phyloP scores from a whole-genome alignment of 129 eudicot species.

The Apium graveolens region DNA sequence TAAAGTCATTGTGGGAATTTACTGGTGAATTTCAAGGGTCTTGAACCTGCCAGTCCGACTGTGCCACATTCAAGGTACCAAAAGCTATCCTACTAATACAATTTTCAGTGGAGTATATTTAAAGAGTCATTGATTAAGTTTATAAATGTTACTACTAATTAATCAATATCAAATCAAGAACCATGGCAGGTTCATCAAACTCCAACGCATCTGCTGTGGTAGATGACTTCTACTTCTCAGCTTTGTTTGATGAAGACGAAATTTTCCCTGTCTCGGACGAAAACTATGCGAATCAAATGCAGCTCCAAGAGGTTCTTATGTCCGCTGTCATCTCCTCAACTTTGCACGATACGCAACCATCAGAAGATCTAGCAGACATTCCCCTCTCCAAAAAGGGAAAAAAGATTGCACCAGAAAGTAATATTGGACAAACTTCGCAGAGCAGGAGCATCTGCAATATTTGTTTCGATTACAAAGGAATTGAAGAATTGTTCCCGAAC shows the following conservation, averaged over 20 bases:
- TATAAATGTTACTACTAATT: too few species aligned
- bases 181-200: background rate
- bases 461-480: background rate
- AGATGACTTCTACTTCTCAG: constrained; percentile 5
- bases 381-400: background rate
- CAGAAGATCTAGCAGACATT: background rate
- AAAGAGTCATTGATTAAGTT: too few species aligned
- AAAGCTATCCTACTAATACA: background rate
- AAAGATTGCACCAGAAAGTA: background rate
- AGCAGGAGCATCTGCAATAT: background rate
- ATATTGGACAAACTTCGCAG: background rate
- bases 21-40: background rate
- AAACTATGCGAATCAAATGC: constrained; percentile 1
- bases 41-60: background rate
- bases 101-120: background rate
- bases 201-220: background rate
- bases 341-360: background rate
- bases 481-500: background rate
- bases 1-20: background rate
- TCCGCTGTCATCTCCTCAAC: background rate
- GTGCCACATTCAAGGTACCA: background rate
- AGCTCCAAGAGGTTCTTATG: constrained; percentile 5
- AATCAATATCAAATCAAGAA: too few species aligned
- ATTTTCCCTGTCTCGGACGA: background rate
- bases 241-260: background rate